phyloP scores from a whole-genome alignment of 2,329 filamentous ascomycete species.

The Paecilomyces formosus region DNA sequence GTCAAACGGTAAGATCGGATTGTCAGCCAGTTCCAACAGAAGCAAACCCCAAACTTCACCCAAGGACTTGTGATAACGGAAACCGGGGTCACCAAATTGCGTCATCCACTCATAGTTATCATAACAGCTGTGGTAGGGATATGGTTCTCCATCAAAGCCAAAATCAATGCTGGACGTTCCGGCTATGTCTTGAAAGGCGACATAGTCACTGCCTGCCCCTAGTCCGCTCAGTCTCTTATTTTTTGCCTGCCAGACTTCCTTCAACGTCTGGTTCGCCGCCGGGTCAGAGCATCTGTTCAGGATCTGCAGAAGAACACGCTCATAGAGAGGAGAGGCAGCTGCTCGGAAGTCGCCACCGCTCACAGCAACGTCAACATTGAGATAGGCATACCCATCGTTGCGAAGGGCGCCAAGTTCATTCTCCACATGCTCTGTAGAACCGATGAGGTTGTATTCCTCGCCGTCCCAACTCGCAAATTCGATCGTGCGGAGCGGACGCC shows the following conservation, averaged over 20 bases:
- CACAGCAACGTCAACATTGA: constrained; percentile 84
- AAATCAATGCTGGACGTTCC: constrained; percentile 85
- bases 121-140: constrained; percentile 76
- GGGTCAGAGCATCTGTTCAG: constrained; percentile 71
- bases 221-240: constrained; percentile 56
- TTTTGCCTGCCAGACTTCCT: constrained; percentile 64
- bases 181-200: constrained; percentile 84
- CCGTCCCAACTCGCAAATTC: constrained; percentile 97
- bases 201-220: constrained; percentile 72
- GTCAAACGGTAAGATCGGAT: constrained; percentile 75
- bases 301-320: constrained; percentile 62
- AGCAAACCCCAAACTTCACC: constrained; percentile 74
- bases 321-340: constrained; percentile 72
- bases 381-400: constrained; percentile 70
- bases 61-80: constrained; percentile 70
- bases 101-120: constrained; percentile 86
- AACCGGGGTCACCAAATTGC: constrained; percentile 70
- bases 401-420: constrained; percentile 67
- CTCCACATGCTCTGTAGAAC: constrained; percentile 92
- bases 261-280: constrained; percentile 61
- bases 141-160: constrained; percentile 60
- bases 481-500: constrained; percentile 88
- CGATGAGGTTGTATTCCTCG: constrained; percentile 85
- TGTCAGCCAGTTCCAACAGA: constrained; percentile 77
- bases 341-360: constrained; percentile 68